Evolutionary conservation across 2,329 filamentous ascomycete genomes (phyloP), one percentile per base, ranked within the genome.

Genomic region (Xylaria sp.): DNA sequence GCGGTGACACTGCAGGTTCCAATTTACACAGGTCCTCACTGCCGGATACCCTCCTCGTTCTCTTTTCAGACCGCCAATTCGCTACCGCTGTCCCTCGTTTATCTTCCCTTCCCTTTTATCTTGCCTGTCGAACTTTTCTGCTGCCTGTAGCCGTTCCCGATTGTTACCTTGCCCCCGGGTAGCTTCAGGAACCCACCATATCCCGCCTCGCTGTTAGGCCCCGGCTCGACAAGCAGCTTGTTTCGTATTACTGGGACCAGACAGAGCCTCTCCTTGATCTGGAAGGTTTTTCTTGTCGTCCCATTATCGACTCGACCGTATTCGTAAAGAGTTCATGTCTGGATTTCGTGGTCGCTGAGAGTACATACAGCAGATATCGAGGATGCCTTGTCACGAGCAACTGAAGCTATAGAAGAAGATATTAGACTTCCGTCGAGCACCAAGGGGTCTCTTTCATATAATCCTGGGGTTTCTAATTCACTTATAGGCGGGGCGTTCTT

Each of bases 351-450:
- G 52, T 54, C 43, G 60, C 53, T 58, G 53, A 66, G 28, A n/a
- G n/a, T n/a, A n/a, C n/a, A n/a, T n/a, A n/a, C 28, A 61, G 2
- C 46, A 35, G 46, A 49, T 50, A 4, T 47, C 46, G 59, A 69
- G 35, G 52, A 72, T 72, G 69, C 53, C 28, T 67, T 47, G 64
- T 62, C 25, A 47, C 37, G 58, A 63, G 60, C 38, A 61, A n/a
- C 38, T 54, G 42, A 60, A 45, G 28, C 49, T 60, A 37, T 60
- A 60, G n/a, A n/a, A n/a, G n/a, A n/a, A n/a, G 59, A 57, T 57
- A 59, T 57, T 37, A 38, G 38, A 67, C 17, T 40, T 47, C 33
- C 47, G 59, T 54, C 47, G 51, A 55, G 54, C 56, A 67, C 58
- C 50, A 17, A 64, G 55, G 49, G 54, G n/a, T n/a, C n/a, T 53